Base-by-base conservation (phyloP, 352 stramenopile genomes). In the Discostella stelligera region DNA sequence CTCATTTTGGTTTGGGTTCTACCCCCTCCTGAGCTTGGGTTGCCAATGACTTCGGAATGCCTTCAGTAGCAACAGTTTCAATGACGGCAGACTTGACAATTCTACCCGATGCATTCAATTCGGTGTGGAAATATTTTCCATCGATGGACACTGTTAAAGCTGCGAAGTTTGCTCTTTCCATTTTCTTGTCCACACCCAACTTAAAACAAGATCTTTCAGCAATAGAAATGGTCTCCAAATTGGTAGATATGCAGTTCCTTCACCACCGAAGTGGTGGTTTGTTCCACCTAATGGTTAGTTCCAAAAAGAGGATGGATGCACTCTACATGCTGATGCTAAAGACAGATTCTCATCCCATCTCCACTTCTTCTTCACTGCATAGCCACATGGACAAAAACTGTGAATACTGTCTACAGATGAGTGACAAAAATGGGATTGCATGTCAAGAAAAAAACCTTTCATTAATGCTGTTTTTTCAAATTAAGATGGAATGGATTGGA, bases 331-430 rank as follows among this genome's bases (percentile, higher is more conserved):
- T 77, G 6, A 70, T 61, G 30, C 13, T 16, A n/a, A 16, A 4
- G 3, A 77, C 9, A 7, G 30, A 77, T 77, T 16, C 69, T 72
- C 37, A 14, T 32, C 27, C 69, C 69, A 25, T 72, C 59, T 18
- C 59, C 60, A 18, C 54, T 77, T 14, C 69, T 59, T n/a, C 37
- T 70, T 3, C 49, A 72, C n/a, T 48, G 59, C 32, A 54, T 77
- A 44, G 69, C 54, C 44, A 71, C 18, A 10, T 59, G 69, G 16
- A 71, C 0, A 53, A 53, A 18, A 21, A 54, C 0, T 32, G 50
- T 54, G 8, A 63, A 55, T 37, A 23, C 21, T 27, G 64, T 58
- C 9, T 20, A 7, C 7, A 10, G 13, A 11, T 8, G 4, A 10
- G 37, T 2, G 1, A 14, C 37, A 44, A 14, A 44, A 14, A 39